Percentiles rank a stretch among this genome's conserved stretches.
phyloP scores from a whole-genome alignment of 768 basidiomycete species.

The Mycena maculata region DNA sequence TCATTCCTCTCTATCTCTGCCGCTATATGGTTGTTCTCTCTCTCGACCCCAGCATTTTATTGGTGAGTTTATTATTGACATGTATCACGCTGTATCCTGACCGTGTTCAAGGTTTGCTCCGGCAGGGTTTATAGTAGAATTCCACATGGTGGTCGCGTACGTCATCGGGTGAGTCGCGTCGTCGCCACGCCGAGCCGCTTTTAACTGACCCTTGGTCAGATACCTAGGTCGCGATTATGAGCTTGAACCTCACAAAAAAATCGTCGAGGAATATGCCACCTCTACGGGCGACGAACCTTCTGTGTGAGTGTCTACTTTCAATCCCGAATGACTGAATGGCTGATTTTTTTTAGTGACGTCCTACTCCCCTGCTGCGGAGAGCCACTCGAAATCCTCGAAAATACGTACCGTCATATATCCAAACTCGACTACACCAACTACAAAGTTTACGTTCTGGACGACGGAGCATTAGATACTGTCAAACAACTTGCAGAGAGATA shows the following conservation, averaged over 20 bases:
- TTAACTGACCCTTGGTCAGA: neutral
- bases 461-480: slow-evolving; percentile 41
- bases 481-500: slow-evolving; percentile 37
- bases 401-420: slow-evolving; percentile 45
- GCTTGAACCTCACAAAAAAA: slow-evolving; percentile 35
- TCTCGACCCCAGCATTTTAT: slow-evolving; percentile 38
- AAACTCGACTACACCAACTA: slow-evolving; percentile 41
- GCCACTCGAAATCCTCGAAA: slow-evolving; percentile 43
- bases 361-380: slow-evolving; percentile 45
- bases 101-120: slow-evolving; percentile 38
- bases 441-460: slow-evolving; percentile 43
- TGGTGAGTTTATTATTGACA: slow-evolving; percentile 34
- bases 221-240: slow-evolving; percentile 43
- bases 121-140: slow-evolving; percentile 40
- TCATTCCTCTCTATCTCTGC: slow-evolving; percentile 42
- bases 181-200: neutral
- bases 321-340: neutral
- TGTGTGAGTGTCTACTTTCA: slow-evolving; percentile 12
- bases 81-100: neutral
- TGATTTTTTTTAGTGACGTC: slow-evolving; percentile 32
- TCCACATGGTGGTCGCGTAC: slow-evolving; percentile 40
- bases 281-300: slow-evolving; percentile 37
- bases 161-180: slow-evolving; percentile 32
- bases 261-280: slow-evolving; percentile 34
- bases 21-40: slow-evolving; percentile 44